Base-by-base conservation (phyloP, 805 yeast species). In the Sugiyamaella valdiviana region DNA sequence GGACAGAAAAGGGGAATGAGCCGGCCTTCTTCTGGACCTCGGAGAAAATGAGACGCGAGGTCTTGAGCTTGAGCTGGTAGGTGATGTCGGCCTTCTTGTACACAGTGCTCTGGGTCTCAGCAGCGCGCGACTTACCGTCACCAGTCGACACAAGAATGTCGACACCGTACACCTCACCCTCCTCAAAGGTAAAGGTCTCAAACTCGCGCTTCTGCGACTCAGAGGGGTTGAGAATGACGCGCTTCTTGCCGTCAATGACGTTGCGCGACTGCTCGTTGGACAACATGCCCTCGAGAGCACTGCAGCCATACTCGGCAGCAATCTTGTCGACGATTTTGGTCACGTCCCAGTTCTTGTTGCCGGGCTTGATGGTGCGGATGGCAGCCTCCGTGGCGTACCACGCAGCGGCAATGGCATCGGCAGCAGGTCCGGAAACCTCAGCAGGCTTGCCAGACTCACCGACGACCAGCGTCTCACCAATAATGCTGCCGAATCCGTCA, bases 331-430 rank as follows among this genome's bases (percentile, higher is more conserved):
- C 89, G 40, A 80, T 65, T 57, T 76, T 75, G 59, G 91, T 83
- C 51, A 85, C 83, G 57, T 83, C 89, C 79, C 79, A 80, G 74
- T 83, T 84, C 67, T 75, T 79, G 65, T 78, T 77, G 51, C 85
- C 85, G 39, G 81, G 79, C 65, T 73, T 74, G 66, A 84, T 70
- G 39, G 79, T 73, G 66, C 88, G 76, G 50, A 83, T 68, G 39
- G 91, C 90, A 39, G 88, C 88, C 72, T 84, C 89, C 36, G 83
- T 73, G n/a, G 90, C 85, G 57, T 74, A 75, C 80, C 83, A 79
- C 15, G 88, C 88, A 45, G 88, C 82, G 55, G 80, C 73, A 50
- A 84, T 62, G 58, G 79, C 79, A 63, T 83, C 86, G 44, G 89
- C 88, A 50, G 73, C 76, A 52, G 67, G 68, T 50, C 87, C 87